Base-by-base conservation (phyloP, 2,329 filamentous ascomycete species). In the Stemphylium vesicarium region DNA sequence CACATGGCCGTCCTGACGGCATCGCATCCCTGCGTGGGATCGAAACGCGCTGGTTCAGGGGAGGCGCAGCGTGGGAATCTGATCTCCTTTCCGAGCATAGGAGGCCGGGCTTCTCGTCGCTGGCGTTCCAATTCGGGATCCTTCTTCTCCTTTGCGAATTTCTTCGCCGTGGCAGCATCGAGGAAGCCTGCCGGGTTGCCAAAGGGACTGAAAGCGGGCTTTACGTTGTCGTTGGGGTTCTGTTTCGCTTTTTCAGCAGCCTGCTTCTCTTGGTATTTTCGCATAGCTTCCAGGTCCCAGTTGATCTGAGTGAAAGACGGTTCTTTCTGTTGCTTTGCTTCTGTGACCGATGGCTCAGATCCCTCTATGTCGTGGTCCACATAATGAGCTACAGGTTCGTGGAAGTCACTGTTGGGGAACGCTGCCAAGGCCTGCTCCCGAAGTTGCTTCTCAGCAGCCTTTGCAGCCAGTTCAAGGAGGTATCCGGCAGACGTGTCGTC, bases 61-160 rank as follows among this genome's bases (percentile, higher is more conserved):
- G 93, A 96, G 9, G 84, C 82, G 71, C 92, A 96, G 71, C 84
- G 85, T 31, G 92, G 90, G 72, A 97, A 96, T 22, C 82, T 80
- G 50, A 98, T 84, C 63, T 96, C 90, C 53, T 81, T 79, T 51
- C 94, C 94, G 10, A 96, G 85, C 92, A 98, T 96, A 9, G 94
- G 94, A 36, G 94, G 94, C 37, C 82, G 84, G 22, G 83, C 82
- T 38, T 80, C 79, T 56, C 86, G 87, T 18, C 81, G 81, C 78
- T 86, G 84, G 22, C 81, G 79, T 57, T 81, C 78, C 35, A 85
- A 61, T 53, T 80, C 79, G 16, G 62, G 65, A 50, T 81, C 77
- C 36, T 69, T 73, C 45, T 75, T 63, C 42, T 64, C 64, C 8
- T 62, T 61, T 26, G 63, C 69, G 42, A 70, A 46, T 31, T 73